These are phyloP conservation scores for Gloeopeniophorella convolvens DNA, from an alignment of 768 basidiomycete genomes.

Conservation along the genomic window DNA sequence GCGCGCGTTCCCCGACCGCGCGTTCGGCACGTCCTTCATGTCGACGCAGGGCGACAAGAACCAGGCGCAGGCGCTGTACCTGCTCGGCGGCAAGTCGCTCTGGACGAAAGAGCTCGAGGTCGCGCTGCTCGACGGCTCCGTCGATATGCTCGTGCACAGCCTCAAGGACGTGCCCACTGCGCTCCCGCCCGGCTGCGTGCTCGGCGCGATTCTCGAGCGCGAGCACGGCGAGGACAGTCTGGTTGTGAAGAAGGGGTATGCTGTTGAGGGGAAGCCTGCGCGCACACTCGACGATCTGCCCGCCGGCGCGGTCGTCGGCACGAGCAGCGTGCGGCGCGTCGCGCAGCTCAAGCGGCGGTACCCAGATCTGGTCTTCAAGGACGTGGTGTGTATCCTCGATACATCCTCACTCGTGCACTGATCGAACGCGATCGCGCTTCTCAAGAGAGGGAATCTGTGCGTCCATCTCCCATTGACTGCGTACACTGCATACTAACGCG, in stretches of 20 bases:
- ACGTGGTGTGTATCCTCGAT: conserved; percentile 63
- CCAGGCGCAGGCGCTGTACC: conserved; percentile 77
- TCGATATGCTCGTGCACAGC: conserved; percentile 91
- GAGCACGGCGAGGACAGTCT: conserved; percentile 88
- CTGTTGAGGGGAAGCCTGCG: conserved; percentile 34
- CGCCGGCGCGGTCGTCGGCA: conserved; percentile 86
- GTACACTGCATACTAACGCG: neutral
- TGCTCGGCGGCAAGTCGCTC: conserved; percentile 83
- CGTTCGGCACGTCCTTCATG: conserved; percentile 53
- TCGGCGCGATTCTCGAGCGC: conserved; percentile 79
- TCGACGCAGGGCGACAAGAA: conserved; percentile 84
- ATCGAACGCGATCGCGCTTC: neutral
- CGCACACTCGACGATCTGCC: conserved; percentile 78
- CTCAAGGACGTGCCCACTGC: conserved; percentile 91
- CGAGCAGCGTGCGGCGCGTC: conserved; percentile 87
- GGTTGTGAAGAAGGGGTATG: conserved; percentile 70
- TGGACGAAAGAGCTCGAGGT: conserved; percentile 98
- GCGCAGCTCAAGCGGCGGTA: conserved; percentile 81
- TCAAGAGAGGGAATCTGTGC: conserved; percentile 81
- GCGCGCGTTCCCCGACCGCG: conserved; percentile 42
- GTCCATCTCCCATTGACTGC: conserved; percentile 27
- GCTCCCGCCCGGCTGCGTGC: conserved; percentile 75
- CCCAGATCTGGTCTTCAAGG: conserved; percentile 72
- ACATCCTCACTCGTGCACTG: neutral
- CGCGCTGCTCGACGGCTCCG: conserved; percentile 57